Conservation (phyloP, 495 filamentous ascomycete genomes). For the Letharia columbiana region DNA sequence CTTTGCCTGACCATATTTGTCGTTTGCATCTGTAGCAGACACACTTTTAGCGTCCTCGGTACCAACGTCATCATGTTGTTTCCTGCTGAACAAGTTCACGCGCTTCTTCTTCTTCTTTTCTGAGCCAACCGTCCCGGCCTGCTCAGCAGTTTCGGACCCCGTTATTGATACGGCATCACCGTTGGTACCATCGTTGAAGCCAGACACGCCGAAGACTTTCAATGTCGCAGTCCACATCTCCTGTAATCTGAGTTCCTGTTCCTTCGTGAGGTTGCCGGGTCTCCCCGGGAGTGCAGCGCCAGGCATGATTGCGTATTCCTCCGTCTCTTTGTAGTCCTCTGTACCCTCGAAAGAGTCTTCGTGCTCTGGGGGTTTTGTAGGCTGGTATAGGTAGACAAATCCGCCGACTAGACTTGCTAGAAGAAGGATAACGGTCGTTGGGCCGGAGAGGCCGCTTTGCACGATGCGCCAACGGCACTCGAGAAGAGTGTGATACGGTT, state of each 20-base stretch:
- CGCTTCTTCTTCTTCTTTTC: constrained; percentile 56
- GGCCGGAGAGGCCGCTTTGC: constrained; percentile 7
- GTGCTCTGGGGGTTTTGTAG: neutral
- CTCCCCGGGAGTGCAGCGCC: constrained; percentile 57
- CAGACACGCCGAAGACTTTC: constrained; percentile 65
- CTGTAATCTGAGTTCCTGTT: constrained; percentile 80
- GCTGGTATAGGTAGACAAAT: neutral
- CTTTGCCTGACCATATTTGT: constrained; percentile 89
- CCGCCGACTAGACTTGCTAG: constrained; percentile 5
- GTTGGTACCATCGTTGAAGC: constrained; percentile 29
- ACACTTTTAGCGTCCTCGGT: neutral
- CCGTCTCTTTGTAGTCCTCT: neutral
- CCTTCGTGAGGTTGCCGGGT: constrained; percentile 76
- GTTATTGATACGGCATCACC: constrained; percentile 21
- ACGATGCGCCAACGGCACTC: neutral
- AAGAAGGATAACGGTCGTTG: neutral
- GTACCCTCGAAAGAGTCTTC: neutral
- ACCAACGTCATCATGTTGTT: constrained; percentile 49
- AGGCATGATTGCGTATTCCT: constrained; percentile 29
- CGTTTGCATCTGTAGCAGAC: constrained; percentile 51
- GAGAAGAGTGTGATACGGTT: neutral
- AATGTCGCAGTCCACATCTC: constrained; percentile 76
- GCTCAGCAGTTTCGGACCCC: constrained; percentile 25
- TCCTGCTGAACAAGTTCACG: constrained; percentile 43
- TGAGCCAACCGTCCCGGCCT: constrained; percentile 12